These are phyloP conservation scores for Tephrocybe sp. DNA, from an alignment of 768 basidiomycete genomes.

Conservation along the genomic window DNA sequence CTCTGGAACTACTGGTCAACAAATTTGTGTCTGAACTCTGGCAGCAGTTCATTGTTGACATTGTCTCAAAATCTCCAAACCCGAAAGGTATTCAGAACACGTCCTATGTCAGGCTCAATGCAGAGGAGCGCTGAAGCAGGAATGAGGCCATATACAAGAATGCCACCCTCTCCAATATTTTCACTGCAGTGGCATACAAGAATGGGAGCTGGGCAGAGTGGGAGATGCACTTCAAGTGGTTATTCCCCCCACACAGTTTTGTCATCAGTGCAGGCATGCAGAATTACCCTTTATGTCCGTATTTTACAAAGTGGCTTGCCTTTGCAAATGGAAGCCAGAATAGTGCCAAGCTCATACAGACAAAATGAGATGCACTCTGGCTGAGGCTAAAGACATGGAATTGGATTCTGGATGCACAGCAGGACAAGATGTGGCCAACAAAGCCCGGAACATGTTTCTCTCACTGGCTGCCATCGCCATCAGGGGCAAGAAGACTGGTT, in stretches of 20 bases:
- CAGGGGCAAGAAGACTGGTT: too few relatives aligned
- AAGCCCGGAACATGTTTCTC: too few relatives aligned
- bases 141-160: slow-evolving; percentile 1
- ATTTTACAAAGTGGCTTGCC: too few relatives aligned
- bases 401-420: slow-evolving; percentile 3
- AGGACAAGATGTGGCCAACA: slow-evolving; percentile 7
- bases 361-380: neutral
- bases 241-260: too few relatives aligned
- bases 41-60: slow-evolving; percentile 1
- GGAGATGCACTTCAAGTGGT: too few relatives aligned
- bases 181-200: too few relatives aligned
- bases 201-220: too few relatives aligned
- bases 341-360: neutral
- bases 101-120: slow-evolving; percentile 3
- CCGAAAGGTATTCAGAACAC: neutral
- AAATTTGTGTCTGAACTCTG: slow-evolving; percentile 5
- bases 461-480: too few relatives aligned
- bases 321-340: neutral
- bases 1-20: neutral
- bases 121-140: neutral
- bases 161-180: neutral
- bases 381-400: neutral
- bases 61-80: slow-evolving; percentile 1
- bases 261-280: too few relatives aligned
- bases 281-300: too few relatives aligned